A percentile compares a stretch with the other conserved stretches of the same genome.
phyloP scores from a whole-genome alignment of 2,329 filamentous ascomycete genomes.

The Fusarium austroafricanum region DNA sequence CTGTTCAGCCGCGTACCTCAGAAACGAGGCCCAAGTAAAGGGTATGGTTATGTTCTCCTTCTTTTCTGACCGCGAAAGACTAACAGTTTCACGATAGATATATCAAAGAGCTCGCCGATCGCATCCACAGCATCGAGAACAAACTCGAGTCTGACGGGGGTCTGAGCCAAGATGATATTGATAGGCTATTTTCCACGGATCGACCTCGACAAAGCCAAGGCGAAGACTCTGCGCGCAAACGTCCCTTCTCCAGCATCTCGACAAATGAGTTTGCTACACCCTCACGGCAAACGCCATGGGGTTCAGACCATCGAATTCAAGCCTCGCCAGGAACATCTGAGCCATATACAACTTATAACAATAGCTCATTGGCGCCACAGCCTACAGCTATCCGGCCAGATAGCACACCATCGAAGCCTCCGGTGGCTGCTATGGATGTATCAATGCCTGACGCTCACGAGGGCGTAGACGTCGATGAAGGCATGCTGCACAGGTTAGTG shows the following conservation, averaged over 20 bases:
- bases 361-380: slow-evolving; percentile 60
- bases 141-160: slow-evolving; percentile 70
- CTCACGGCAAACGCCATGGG: slow-evolving; percentile 60
- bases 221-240: slow-evolving; percentile 55
- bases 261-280: slow-evolving; percentile 55
- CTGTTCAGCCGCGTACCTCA: slow-evolving; percentile 89
- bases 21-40: slow-evolving; percentile 90
- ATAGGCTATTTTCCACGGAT: slow-evolving; percentile 54
- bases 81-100: slow-evolving; percentile 65
- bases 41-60: slow-evolving; percentile 59
- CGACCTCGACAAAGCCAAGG: slow-evolving; percentile 49
- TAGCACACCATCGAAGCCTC: slow-evolving; percentile 52
- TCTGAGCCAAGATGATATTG: slow-evolving; percentile 59
- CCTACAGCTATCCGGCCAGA: slow-evolving; percentile 55
- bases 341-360: slow-evolving; percentile 50
- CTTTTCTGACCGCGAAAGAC: background rate
- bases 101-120: slow-evolving; percentile 90
- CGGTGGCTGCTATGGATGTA: slow-evolving; percentile 51
- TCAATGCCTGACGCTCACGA: slow-evolving; percentile 51
- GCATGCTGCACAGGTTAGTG: slow-evolving; percentile 59
- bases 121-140: slow-evolving; percentile 84
- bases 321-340: slow-evolving; percentile 54
- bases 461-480: slow-evolving; percentile 56
- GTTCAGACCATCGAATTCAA: slow-evolving; percentile 60
- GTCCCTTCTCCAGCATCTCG: slow-evolving; percentile 62